Percentiles rank a stretch among this genome's conserved stretches.
These are phyloP conservation scores for Sugiyamaella americana DNA, from an alignment of 805 yeast genomes.

Conservation along the genomic window DNA sequence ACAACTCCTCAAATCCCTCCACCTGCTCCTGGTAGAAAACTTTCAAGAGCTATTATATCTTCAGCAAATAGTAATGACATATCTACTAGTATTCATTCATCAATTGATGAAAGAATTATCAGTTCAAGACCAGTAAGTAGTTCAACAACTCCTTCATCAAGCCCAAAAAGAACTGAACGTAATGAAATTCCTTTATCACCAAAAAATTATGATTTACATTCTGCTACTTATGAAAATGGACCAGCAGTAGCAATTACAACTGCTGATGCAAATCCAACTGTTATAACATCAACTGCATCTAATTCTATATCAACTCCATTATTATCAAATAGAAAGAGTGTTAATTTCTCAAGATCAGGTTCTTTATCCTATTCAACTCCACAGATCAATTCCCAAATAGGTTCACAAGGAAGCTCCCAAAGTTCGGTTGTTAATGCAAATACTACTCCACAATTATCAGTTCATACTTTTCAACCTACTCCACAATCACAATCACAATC, in stretches of 20 bases:
- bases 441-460: no score
- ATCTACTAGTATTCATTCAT: background rate
- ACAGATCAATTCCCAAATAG: no score
- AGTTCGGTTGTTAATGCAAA: no score
- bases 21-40: background rate
- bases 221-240: conserved; percentile 2
- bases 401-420: no score
- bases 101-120: background rate
- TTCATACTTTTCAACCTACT: no score
- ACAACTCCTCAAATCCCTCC: background rate
- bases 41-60: background rate
- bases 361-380: no score
- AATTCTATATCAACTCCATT: background rate
- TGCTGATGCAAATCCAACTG: background rate
- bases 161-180: background rate
- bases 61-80: background rate
- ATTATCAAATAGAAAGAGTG: background rate
- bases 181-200: conserved; percentile 7
- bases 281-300: background rate
- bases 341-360: background rate
- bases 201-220: conserved; percentile 6
- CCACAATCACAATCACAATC: no score
- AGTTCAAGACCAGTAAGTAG: conserved; percentile 1
- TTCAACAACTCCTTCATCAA: conserved; percentile 1
- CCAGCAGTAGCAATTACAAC: background rate